Base-by-base conservation (phyloP, 352 stramenopile species). In the Phytopythium chamaehyphon region DNA sequence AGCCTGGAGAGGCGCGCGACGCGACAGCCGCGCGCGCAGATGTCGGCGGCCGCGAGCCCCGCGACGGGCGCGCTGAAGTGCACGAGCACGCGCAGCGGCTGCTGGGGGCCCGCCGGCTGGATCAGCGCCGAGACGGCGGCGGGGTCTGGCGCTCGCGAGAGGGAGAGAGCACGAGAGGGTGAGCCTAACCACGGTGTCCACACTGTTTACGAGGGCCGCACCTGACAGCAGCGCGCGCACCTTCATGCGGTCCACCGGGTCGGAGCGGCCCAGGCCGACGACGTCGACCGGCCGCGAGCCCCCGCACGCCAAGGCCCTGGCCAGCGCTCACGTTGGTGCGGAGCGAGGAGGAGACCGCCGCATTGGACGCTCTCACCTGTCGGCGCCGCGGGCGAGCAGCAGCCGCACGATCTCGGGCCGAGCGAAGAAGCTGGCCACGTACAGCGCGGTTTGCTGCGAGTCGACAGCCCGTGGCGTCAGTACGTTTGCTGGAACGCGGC, bases 61-160 rank as follows among this genome's bases (percentile, higher is more conserved):
- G 60, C 56, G 16, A 91, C 65, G 2, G 73, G 43, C 47, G 88
- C 77, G 47, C 77, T 89, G 57, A 91, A 91, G 54, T 91, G 75
- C 36, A 91, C 71, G 19, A 81, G 55, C n/a, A 88, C 28, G 15
- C 64, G 65, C 26, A 59, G 45, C 7, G 45, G 45, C 18, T 28
- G 2, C 18, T 28, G 28, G 31, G 26, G n/a, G 16, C 54, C 37
- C 12, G 47, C 52, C 58, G 40, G 22, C 38, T 38, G 24, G 23
- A 62, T 44, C 51, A 61, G 47, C 33, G 69, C 54, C 26, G 46
- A 35, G 45, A 54, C 54, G 58, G 37, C 39, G 53, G 43, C 19
- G 24, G 18, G n/a, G 26, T 40, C 49, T 55, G 46, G 18, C 7
- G 3, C 24, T 3, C 16, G 11, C 12, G 18, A 19, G 33, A n/a